Evolutionary conservation across 352 stramenopile species (phyloP), one percentile per base, ranked within the genome.

Genomic region (Thraustochytrium striatum): DNA sequence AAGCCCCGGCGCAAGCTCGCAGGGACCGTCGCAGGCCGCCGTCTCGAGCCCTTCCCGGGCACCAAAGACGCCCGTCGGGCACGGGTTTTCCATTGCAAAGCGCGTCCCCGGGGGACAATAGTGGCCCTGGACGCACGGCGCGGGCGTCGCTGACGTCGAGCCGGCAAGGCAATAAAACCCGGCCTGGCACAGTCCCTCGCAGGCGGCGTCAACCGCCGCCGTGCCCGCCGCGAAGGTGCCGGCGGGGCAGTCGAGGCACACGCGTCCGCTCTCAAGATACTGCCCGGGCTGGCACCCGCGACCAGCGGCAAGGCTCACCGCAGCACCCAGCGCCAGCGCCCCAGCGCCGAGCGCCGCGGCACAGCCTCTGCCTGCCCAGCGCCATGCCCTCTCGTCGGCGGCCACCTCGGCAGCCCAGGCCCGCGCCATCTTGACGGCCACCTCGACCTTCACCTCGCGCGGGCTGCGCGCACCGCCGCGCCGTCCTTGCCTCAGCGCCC

Each of bases 191-290:
- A 30, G 33, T n/a, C 65, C 65, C 0, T 16, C 28, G 30, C 65
- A 75, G 5, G 61, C 25, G 19, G n/a, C 1, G 21, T 16, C 30
- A 25, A 25, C 21, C 30, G 52, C 30, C 3, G 33, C 65, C 41
- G n/a, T 28, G 7, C 11, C 16, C 5, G 41, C 35, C 9, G 32
- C 65, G 52, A 44, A 70, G 44, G 32, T 30, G 8, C 65, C 65
- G 13, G 65, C 65, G 41, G 65, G 65, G 36, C 65, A 75, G 16
- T 7, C 21, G 30, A 68, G 11, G 30, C 47, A 55, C 47, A 55
- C 25, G 47, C n/a, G n/a, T n/a, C n/a, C n/a, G n/a, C n/a, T n/a
- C n/a, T n/a, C n/a, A n/a, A n/a, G n/a, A n/a, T n/a, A n/a, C n/a
- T n/a, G n/a, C n/a, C n/a, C n/a, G n/a, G n/a, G n/a, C n/a, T n/a